Conservation (phyloP, 257 asterid genomes). For the Thymus quinquecostatus region DNA sequence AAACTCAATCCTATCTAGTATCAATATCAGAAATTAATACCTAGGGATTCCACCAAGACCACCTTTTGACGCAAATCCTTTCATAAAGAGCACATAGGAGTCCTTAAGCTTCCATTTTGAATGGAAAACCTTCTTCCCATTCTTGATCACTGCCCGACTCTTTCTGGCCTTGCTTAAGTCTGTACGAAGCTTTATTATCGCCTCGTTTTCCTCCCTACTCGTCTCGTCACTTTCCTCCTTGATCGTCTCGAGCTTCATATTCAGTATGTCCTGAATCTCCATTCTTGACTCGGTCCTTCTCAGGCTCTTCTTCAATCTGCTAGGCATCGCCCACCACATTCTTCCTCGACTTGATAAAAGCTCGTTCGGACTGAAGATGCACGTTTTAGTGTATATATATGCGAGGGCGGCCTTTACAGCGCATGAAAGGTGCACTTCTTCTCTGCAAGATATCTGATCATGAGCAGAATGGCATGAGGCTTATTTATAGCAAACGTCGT, state of each 20-base stretch:
- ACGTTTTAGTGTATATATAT: not conserved
- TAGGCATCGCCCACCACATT: conserved; percentile 58
- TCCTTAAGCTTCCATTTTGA: conserved; percentile 56
- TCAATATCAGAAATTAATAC: not conserved
- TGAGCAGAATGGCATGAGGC: too few relatives aligned
- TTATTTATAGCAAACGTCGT: not conserved
- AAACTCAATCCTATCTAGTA: not conserved
- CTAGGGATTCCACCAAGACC: conserved; percentile 45
- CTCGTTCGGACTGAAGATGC: not conserved
- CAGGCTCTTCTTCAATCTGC: conserved; percentile 42
- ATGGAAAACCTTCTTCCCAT: conserved; percentile 38
- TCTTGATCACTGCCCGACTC: conserved; percentile 48
- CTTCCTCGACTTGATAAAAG: conserved; percentile 24
- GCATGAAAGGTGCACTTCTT: too few relatives aligned
- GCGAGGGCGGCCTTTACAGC: too few relatives aligned
- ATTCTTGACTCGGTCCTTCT: conserved; percentile 48
- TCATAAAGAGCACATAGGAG: conserved; percentile 64
- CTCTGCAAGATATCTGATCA: not conserved
- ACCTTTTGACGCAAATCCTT: conserved; percentile 60
- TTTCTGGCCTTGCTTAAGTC: conserved; percentile 44
- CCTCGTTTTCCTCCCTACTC: conserved; percentile 34
- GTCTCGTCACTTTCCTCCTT: conserved; percentile 55
- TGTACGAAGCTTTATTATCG: conserved; percentile 14
- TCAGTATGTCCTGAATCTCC: conserved; percentile 69
- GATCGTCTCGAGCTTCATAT: conserved; percentile 77